Evolutionary conservation across 2,329 filamentous ascomycete species (phyloP).

Genomic region (Fusarium cicatricum): DNA sequence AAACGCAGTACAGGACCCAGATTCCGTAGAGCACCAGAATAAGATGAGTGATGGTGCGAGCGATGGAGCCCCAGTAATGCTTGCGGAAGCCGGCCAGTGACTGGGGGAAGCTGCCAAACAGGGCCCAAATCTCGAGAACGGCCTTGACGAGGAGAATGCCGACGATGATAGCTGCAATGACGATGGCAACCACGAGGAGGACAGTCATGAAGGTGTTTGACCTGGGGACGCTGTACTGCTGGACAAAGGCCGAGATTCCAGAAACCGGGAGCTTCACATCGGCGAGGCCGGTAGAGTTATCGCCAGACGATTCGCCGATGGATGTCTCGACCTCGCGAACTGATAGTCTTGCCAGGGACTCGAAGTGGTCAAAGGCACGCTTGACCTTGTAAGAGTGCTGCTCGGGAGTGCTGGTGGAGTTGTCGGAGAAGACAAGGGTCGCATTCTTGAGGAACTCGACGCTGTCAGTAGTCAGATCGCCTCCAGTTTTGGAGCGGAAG

Average conservation of each 20-base stretch:
- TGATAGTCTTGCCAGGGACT: conserved; percentile 61
- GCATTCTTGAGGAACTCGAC: conserved; percentile 77
- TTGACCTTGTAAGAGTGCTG: conserved; percentile 57
- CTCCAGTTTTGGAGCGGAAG: conserved; percentile 83
- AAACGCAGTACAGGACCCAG: conserved; percentile 96
- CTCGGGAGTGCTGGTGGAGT: conserved; percentile 57
- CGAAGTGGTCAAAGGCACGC: conserved; percentile 59
- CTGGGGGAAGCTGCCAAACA: conserved; percentile 88
- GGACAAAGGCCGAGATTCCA: conserved; percentile 83
- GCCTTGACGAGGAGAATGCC: conserved; percentile 91
- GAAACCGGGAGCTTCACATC: conserved; percentile 64
- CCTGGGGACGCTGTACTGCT: conserved; percentile 83
- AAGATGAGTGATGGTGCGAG: conserved; percentile 86
- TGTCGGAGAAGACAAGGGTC: conserved; percentile 75
- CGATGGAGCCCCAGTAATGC: conserved; percentile 95
- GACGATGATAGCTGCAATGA: conserved; percentile 84
- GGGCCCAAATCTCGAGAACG: conserved; percentile 87
- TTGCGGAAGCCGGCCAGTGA: conserved; percentile 85
- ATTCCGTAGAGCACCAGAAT: conserved; percentile 92
- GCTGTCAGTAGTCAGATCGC: conserved; percentile 83
- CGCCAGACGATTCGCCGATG: conserved; percentile 47
- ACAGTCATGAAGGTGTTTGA: conserved; percentile 97
- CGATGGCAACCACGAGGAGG: conserved; percentile 85
- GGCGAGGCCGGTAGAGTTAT: conserved; percentile 39
- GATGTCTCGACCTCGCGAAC: conserved; percentile 61